These are phyloP conservation scores for Leccinum subgranulosum DNA, from an alignment of 768 basidiomycete genomes.

Conservation along the genomic window DNA sequence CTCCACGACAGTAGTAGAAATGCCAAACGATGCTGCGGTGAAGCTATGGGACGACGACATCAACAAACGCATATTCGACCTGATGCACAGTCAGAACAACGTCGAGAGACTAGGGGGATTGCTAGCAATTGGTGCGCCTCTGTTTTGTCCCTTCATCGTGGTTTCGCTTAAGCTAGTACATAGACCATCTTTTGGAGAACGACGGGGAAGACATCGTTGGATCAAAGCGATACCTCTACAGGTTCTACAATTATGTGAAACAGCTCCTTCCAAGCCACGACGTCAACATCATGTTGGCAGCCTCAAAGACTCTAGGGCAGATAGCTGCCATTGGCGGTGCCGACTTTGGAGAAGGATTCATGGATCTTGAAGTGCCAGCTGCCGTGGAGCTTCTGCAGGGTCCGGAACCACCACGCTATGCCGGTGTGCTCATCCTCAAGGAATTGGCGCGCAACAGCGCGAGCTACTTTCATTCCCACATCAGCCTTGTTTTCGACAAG, in stretches of 20 bases:
- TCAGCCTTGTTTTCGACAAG: constrained; percentile 86
- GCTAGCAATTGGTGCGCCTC: constrained; percentile 72
- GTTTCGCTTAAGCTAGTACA: constrained; percentile 5
- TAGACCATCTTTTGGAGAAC: constrained; percentile 72
- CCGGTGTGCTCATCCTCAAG: constrained; percentile 90
- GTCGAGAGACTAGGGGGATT: constrained; percentile 85
- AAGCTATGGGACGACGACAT: constrained; percentile 88
- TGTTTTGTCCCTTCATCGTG: background rate
- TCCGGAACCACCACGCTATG: constrained; percentile 81
- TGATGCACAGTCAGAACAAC: constrained; percentile 77
- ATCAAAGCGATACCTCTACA: constrained; percentile 75
- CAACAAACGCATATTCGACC: constrained; percentile 73
- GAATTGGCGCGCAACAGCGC: constrained; percentile 90
- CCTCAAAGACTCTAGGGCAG: constrained; percentile 87
- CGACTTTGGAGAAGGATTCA: constrained; percentile 83
- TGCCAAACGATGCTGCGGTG: constrained; percentile 75
- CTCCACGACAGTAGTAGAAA: constrained; percentile 67
- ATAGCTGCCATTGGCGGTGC: constrained; percentile 83
- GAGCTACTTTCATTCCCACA: constrained; percentile 83
- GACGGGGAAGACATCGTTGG: constrained; percentile 81
- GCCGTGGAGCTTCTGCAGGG: constrained; percentile 79
- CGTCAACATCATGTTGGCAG: constrained; percentile 90
- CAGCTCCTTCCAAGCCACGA: constrained; percentile 88
- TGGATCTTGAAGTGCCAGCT: constrained; percentile 84
- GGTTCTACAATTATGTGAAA: constrained; percentile 92